Evolutionary conservation across 2,329 filamentous ascomycete species (phyloP), one percentile per base, ranked within the genome.

Genomic region (Fusarium caatingaense): DNA sequence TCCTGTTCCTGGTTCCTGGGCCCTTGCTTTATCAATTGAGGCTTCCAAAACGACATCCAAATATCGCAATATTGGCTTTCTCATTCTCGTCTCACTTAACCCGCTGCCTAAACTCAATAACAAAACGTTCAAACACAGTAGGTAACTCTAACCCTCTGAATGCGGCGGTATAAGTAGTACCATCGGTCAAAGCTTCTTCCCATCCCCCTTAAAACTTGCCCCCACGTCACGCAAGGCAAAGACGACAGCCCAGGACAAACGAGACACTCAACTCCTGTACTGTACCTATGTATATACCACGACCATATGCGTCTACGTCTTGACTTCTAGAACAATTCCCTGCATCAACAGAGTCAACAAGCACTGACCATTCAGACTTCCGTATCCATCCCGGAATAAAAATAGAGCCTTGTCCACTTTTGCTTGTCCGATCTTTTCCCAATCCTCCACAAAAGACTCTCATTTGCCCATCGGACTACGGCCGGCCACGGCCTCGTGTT

Each of bases 161-260:
- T 58, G 50, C 50, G 51, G 56, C 48, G 56, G 70, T 67, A 69
- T 55, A 65, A 71, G 64, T 61, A 62, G 28, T 49, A 40, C 37
- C 27, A 53, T 56, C 48, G 69, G 49, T 71, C 72, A 66, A 72
- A 75, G 72, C 73, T 74, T 74, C 66, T 63, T 44, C 42, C 40
- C 34, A 21, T 49, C 51, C 63, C 68, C 67, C 58, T 47, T 56
- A 54, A 54, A 47, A 54, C 56, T 65, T 42, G 42, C 34, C 60
- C 60, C 73, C 71, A 75, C 67, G 72, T 72, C 53, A 48, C 49
- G 25, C 69, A 71, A 48, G 49, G 32, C 60, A 51, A 68, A 59
- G 51, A 32, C 60, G 44, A 60, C 60, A 62, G 34, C 34, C 34
- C 18, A 37, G 34, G 10, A 37, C 34, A 37, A 37, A 37, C 34